Evolutionary conservation across 768 basidiomycete species (phyloP).

Genomic region (Cystoderma amianthinum): DNA sequence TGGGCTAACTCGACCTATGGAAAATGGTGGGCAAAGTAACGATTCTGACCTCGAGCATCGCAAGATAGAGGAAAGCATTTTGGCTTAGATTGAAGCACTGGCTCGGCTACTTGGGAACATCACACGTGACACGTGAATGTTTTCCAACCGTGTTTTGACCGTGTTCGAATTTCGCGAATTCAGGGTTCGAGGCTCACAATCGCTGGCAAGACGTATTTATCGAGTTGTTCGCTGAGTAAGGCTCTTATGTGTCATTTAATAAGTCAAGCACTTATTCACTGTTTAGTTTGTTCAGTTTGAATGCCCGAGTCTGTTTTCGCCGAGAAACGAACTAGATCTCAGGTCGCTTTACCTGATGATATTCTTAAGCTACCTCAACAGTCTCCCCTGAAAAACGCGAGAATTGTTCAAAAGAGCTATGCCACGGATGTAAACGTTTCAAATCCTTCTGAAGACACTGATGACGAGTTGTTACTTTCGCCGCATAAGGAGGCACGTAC

Average conservation of each 20-base stretch:
- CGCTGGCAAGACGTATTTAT: not conserved
- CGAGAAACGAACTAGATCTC: slow-evolving; percentile 44
- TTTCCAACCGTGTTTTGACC: not conserved
- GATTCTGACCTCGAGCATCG: not conserved
- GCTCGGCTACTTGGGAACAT: not conserved
- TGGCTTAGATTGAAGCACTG: too few species aligned
- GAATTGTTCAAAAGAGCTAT: slow-evolving; percentile 24
- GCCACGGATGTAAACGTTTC: slow-evolving; percentile 5
- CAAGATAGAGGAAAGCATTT: not conserved
- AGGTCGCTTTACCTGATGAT: slow-evolving; percentile 38
- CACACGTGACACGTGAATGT: slow-evolving; percentile 20
- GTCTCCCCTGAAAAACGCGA: slow-evolving; percentile 50
- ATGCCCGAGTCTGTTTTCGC: slow-evolving; percentile 20
- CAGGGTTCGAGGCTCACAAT: too few species aligned
- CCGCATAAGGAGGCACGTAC: slow-evolving; percentile 23
- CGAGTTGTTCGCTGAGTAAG: not conserved
- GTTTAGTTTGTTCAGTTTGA: not conserved
- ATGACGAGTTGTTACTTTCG: slow-evolving; percentile 43
- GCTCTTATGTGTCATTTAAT: not conserved
- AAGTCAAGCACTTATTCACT: not conserved
- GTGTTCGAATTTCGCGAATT: not conserved
- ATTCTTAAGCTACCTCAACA: slow-evolving; percentile 36
- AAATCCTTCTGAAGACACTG: slow-evolving; percentile 20
- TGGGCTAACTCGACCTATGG: not conserved
- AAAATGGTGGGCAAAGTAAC: not conserved